These are phyloP conservation scores for Cercospora zeina DNA, from an alignment of 2,329 filamentous ascomycete genomes.

Conservation along the genomic window DNA sequence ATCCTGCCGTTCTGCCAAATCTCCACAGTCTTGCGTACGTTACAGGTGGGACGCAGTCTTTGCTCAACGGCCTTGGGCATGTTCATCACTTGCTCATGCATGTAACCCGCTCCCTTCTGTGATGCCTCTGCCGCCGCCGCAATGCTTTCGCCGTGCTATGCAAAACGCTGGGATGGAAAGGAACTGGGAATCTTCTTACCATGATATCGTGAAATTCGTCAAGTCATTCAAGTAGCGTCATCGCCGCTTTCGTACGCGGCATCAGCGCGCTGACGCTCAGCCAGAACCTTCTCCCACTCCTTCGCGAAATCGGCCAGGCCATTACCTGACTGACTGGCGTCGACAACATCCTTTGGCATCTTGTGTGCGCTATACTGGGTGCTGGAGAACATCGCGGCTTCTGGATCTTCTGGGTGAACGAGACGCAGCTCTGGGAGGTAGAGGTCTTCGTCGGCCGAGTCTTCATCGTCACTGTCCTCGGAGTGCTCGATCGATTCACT, in stretches of 20 bases:
- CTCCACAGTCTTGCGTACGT: too few species aligned
- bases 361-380: conserved; percentile 94
- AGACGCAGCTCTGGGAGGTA: conserved; percentile 77
- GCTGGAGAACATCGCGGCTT: conserved; percentile 81
- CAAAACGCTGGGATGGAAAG: background rate
- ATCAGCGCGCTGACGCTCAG: conserved; percentile 42
- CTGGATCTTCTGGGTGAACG: conserved; percentile 79
- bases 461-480: conserved; percentile 45
- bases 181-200: background rate
- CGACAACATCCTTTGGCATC: conserved; percentile 87
- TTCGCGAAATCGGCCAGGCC: conserved; percentile 69
- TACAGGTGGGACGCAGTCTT: too few species aligned
- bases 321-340: conserved; percentile 58
- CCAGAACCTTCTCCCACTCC: conserved; percentile 52
- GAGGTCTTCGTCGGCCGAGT: conserved; percentile 57
- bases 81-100: background rate
- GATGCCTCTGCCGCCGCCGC: background rate
- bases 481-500: conserved; percentile 20
- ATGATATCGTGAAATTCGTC: conserved; percentile 2
- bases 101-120: background rate
- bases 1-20: too few species aligned
- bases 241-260: conserved; percentile 37
- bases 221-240: conserved; percentile 22
- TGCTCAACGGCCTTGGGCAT: too few species aligned
- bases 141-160: background rate